phyloP scores from a whole-genome alignment of 192 early-diverging fungal species.

The Podila verticillata region DNA sequence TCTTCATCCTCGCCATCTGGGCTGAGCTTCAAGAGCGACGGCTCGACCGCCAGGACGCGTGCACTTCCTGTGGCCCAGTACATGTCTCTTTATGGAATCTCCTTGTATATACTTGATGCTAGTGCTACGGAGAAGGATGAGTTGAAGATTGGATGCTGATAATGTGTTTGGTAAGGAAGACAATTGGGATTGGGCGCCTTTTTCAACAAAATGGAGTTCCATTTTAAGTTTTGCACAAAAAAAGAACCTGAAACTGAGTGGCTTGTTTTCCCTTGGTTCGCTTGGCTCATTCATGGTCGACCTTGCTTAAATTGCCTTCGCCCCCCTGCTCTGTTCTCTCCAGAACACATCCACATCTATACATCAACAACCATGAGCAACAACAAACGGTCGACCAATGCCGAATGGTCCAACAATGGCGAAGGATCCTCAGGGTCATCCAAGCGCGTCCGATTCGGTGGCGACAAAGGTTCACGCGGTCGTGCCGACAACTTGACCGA shows the following conservation, averaged over 20 bases:
- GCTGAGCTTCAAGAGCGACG: slow-evolving; percentile 23
- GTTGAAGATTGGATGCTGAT: background rate
- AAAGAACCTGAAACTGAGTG: background rate
- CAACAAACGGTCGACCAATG: slow-evolving; percentile 34
- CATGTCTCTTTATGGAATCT: slow-evolving; percentile 24
- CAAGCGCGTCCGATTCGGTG: slow-evolving; percentile 47
- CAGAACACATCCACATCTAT: background rate
- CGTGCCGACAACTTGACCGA: slow-evolving; percentile 1
- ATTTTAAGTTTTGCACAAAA: background rate
- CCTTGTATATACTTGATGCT: background rate
- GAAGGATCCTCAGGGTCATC: background rate
- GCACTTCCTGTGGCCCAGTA: slow-evolving; percentile 61
- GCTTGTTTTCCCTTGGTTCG: background rate
- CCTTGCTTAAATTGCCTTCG: background rate
- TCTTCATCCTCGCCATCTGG: slow-evolving; percentile 35
- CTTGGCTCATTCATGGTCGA: too few relatives aligned
- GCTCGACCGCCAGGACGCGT: slow-evolving; percentile 47
- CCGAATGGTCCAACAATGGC: slow-evolving; percentile 9
- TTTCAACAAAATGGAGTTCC: background rate
- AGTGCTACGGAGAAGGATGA: background rate
- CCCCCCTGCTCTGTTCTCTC: background rate
- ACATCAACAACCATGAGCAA: slow-evolving; percentile 1
- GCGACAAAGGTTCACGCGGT: slow-evolving; percentile 3
- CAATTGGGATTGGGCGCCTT: background rate
- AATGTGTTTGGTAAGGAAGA: background rate